A percentile compares a stretch with the other conserved stretches of the same genome.
Evolutionary conservation across 1,284 basidiomycete genomes (phyloP).

Genomic region (Naganishia albida): DNA sequence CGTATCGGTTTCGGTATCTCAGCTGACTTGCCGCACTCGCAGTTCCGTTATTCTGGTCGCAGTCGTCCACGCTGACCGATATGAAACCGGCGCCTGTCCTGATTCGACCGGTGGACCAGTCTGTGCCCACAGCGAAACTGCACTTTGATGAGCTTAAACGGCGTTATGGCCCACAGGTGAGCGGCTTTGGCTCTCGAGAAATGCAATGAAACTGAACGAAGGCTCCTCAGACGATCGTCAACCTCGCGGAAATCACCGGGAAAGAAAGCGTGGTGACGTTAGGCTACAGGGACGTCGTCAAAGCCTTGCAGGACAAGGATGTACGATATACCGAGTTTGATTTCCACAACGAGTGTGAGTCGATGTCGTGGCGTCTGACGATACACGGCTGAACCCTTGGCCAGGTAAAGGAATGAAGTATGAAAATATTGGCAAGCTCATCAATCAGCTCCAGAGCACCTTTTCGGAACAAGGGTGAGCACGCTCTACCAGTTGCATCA

Average conservation of each 20-base stretch:
- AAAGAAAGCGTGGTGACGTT: constrained; percentile 80
- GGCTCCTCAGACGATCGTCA: constrained; percentile 69
- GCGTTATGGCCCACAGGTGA: constrained; percentile 75
- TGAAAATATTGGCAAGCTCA: constrained; percentile 83
- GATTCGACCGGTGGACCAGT: constrained; percentile 73
- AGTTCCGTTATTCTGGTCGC: constrained; percentile 89
- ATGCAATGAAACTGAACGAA: constrained; percentile 16
- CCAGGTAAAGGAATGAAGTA: constrained; percentile 79
- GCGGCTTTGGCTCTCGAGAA: constrained; percentile 31
- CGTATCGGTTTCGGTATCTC: not conserved
- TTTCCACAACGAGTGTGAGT: constrained; percentile 76
- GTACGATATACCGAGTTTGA: constrained; percentile 67
- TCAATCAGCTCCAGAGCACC: constrained; percentile 66
- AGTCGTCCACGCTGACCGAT: constrained; percentile 65
- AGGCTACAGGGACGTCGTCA: constrained; percentile 72
- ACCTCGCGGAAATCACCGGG: constrained; percentile 85
- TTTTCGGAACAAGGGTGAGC: constrained; percentile 75
- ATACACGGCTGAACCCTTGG: not conserved
- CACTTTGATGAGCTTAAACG: constrained; percentile 72
- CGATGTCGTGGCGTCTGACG: not conserved
- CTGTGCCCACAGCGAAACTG: constrained; percentile 67
- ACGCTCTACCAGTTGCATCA: not conserved
- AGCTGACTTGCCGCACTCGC: constrained; percentile 1
- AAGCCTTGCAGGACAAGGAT: constrained; percentile 62
- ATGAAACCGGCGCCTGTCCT: constrained; percentile 86